A percentile compares a stretch with the other conserved stretches of the same genome.
These are phyloP conservation scores for Rosa chinensis DNA, from an alignment of 306 rosid genomes.

Conservation along the genomic window DNA sequence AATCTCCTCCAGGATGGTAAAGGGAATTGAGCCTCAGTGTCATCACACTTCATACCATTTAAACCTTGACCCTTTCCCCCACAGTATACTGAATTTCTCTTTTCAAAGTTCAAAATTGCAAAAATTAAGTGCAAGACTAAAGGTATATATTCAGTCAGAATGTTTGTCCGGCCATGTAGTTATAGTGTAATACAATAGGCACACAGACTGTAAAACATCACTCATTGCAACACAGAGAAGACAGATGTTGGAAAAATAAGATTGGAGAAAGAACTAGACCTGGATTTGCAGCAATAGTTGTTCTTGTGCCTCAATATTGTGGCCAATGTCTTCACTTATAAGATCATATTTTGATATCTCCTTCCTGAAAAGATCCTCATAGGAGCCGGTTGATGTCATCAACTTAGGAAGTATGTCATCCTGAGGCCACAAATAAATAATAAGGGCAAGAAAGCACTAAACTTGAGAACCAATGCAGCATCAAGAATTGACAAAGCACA, in stretches of 20 bases:
- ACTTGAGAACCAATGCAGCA: slow-evolving; percentile 19
- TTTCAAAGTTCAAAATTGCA: background rate
- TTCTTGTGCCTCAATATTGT: slow-evolving; percentile 92
- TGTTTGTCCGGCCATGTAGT: background rate
- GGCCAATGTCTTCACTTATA: slow-evolving; percentile 84
- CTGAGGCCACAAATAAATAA: slow-evolving; percentile 46
- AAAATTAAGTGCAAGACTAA: background rate
- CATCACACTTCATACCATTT: background rate
- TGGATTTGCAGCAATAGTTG: slow-evolving; percentile 89
- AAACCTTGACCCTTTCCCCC: background rate
- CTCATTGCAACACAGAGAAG: background rate
- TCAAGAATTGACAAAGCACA: slow-evolving; percentile 2
- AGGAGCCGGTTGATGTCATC: slow-evolving; percentile 97
- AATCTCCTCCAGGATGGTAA: slow-evolving; percentile 7
- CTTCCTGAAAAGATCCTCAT: slow-evolving; percentile 95
- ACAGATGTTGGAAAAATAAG: slow-evolving; percentile 1
- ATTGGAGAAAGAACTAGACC: slow-evolving; percentile 39
- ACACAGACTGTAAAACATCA: background rate
- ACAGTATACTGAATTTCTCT: background rate
- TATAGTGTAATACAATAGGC: background rate
- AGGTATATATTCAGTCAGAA: background rate
- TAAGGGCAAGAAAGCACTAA: slow-evolving; percentile 23
- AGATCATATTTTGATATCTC: slow-evolving; percentile 89
- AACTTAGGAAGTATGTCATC: slow-evolving; percentile 97
- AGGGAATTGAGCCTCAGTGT: background rate